Conservation (phyloP, 2,329 filamentous ascomycete species). For the Tolypocladium inflatum region DNA sequence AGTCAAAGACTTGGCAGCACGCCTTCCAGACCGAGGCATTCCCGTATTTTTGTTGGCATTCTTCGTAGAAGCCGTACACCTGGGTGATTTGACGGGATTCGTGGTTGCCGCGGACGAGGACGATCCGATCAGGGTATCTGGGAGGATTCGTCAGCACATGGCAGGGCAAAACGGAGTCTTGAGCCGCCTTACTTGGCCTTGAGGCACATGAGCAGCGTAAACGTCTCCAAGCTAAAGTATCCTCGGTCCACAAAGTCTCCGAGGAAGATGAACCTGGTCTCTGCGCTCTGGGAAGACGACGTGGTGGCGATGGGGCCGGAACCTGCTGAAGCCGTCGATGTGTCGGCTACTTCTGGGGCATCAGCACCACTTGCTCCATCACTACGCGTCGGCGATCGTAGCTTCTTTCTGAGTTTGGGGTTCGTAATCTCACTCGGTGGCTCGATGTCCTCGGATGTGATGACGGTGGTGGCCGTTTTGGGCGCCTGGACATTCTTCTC, state of each 20-base stretch:
- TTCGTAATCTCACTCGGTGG: conserved; percentile 83
- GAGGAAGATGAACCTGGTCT: conserved; percentile 50
- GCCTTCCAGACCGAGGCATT: conserved; percentile 99
- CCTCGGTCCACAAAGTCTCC: conserved; percentile 97
- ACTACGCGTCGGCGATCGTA: conserved; percentile 40
- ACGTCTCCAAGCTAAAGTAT: conserved; percentile 96
- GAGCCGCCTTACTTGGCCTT: conserved; percentile 52
- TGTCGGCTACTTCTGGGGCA: conserved; percentile 34
- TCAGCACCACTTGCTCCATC: conserved; percentile 41
- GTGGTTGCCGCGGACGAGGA: conserved; percentile 95
- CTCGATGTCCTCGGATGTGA: conserved; percentile 86
- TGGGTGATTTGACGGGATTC: conserved; percentile 97
- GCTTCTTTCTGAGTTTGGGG: conserved; percentile 77
- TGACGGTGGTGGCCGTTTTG: conserved; percentile 60
- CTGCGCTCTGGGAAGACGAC: conserved; percentile 34
- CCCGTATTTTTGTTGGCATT: conserved; percentile 96
- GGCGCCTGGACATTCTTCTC: conserved; percentile 62
- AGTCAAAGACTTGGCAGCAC: conserved; percentile 99
- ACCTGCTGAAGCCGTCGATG: conserved; percentile 11
- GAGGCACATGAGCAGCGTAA: conserved; percentile 90
- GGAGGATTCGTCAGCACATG: conserved; percentile 10
- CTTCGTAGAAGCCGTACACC: conserved; percentile 98
- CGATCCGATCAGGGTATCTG: conserved; percentile 89
- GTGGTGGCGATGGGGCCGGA: conserved; percentile 23
- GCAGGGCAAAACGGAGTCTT: neutral